These are phyloP conservation scores for Fusarium devonianum DNA, from an alignment of 2,329 filamentous ascomycete genomes.

Conservation along the genomic window DNA sequence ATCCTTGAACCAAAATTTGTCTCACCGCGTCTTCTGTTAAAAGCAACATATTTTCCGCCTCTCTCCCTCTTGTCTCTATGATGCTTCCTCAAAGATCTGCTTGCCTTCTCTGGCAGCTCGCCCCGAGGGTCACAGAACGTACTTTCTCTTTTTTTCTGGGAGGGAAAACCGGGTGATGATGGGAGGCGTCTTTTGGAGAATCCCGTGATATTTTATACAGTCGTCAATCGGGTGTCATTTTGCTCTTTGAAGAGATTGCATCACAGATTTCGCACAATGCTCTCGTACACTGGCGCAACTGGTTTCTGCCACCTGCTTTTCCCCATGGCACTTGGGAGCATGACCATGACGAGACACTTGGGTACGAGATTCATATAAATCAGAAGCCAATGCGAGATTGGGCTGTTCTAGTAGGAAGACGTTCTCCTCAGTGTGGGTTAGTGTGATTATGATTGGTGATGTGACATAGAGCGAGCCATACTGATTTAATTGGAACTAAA, in stretches of 20 bases:
- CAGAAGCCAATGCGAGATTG: conserved; percentile 15
- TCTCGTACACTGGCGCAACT: conserved; percentile 34
- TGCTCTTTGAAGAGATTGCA: conserved; percentile 44
- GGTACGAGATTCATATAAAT: conserved; percentile 33
- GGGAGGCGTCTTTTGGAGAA: conserved; percentile 44
- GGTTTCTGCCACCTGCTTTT: conserved; percentile 20
- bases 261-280: conserved; percentile 36
- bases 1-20: conserved; percentile 50
- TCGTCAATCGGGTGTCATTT: conserved; percentile 40
- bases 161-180: conserved; percentile 43
- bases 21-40: conserved; percentile 41
- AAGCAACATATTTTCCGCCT: conserved; percentile 35
- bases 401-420: conserved; percentile 23
- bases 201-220: conserved; percentile 42
- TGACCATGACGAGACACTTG: conserved; percentile 32
- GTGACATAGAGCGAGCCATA: too few species aligned
- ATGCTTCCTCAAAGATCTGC: conserved; percentile 39
- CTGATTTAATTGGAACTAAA: too few species aligned
- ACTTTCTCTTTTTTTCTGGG: conserved; percentile 41
- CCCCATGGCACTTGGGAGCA: conserved; percentile 21
- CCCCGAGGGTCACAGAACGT: conserved; percentile 38
- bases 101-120: conserved; percentile 36
- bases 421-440: conserved; percentile 8
- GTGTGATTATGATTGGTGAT: background rate
- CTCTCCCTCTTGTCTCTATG: conserved; percentile 40